Conservation (phyloP, 2,329 filamentous ascomycete genomes). For the Plectosphaerella cucumerina region DNA sequence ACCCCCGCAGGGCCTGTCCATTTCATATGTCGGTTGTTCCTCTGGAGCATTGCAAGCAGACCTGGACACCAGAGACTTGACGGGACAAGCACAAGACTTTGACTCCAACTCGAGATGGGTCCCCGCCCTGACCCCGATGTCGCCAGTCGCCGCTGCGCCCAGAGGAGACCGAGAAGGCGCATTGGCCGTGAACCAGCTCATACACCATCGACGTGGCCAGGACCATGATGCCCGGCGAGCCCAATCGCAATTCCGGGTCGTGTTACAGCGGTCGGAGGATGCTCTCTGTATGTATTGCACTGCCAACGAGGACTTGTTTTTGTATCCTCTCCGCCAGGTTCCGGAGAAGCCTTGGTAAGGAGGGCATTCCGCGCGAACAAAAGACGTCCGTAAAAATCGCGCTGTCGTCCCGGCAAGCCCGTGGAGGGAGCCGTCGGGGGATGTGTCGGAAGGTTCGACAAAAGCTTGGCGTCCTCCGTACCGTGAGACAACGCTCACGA, state of each 20-base stretch:
- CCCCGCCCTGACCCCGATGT: conserved; percentile 43
- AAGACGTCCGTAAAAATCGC: conserved; percentile 95
- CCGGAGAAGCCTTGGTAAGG: conserved; percentile 33
- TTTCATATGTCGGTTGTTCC: conserved; percentile 16
- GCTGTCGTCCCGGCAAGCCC: conserved; percentile 47
- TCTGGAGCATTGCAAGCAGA: too few relatives aligned
- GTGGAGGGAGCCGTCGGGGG: conserved; percentile 36
- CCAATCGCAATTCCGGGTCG: conserved; percentile 11
- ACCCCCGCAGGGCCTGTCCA: conserved; percentile 28
- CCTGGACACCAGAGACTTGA: conserved; percentile 15
- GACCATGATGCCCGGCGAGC: conserved; percentile 21
- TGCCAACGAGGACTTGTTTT: conserved; percentile 92
- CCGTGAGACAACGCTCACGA: conserved; percentile 38
- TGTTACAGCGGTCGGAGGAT: conserved; percentile 29
- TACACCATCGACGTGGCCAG: conserved; percentile 12
- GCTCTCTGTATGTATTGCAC: conserved; percentile 77
- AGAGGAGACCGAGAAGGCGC: background rate
- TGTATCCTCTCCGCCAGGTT: conserved; percentile 69
- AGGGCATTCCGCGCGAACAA: conserved; percentile 79
- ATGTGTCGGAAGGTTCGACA: conserved; percentile 24
- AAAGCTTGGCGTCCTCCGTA: conserved; percentile 44
- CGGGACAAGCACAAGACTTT: conserved; percentile 89
- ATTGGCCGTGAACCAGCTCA: conserved; percentile 12
- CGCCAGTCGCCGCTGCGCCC: background rate
- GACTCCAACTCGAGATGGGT: conserved; percentile 92